Conservation (phyloP, 2,329 filamentous ascomycete genomes). For the Fusarium chlamydosporum region DNA sequence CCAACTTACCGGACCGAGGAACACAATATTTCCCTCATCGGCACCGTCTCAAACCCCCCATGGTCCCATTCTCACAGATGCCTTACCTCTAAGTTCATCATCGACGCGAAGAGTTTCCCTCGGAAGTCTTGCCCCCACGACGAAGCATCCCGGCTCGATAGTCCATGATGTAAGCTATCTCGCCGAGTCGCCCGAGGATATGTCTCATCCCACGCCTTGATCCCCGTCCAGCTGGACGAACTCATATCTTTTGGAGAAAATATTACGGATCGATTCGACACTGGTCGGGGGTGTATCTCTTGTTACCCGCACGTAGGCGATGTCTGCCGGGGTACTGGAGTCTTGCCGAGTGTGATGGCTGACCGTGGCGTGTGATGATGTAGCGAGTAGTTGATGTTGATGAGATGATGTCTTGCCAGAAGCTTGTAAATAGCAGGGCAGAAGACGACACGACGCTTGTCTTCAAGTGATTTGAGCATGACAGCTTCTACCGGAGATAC, state of each 20-base stretch:
- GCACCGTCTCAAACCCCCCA: slow-evolving; percentile 16
- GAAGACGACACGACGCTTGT: slow-evolving; percentile 13
- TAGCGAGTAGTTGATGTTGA: slow-evolving; percentile 29
- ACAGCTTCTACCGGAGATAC: background rate
- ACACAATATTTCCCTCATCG: slow-evolving; percentile 41
- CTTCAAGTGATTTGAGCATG: background rate
- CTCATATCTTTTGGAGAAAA: background rate
- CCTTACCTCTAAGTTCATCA: slow-evolving; percentile 26
- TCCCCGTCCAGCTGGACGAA: slow-evolving; percentile 3
- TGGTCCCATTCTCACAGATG: slow-evolving; percentile 41
- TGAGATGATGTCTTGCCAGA: slow-evolving; percentile 12
- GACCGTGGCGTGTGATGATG: slow-evolving; percentile 31
- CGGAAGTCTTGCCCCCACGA: slow-evolving; percentile 24
- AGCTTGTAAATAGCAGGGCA: slow-evolving; percentile 15
- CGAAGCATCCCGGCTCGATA: slow-evolving; percentile 28
- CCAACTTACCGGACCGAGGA: background rate
- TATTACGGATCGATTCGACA: slow-evolving; percentile 5
- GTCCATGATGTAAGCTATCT: slow-evolving; percentile 11
- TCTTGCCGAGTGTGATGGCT: slow-evolving; percentile 21
- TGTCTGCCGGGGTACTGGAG: slow-evolving; percentile 17
- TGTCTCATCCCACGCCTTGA: slow-evolving; percentile 34
- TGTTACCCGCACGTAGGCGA: slow-evolving; percentile 3
- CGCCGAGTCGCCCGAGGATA: slow-evolving; percentile 22
- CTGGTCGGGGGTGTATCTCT: background rate
- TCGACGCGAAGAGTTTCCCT: slow-evolving; percentile 29